Base-by-base conservation (phyloP, 2,329 filamentous ascomycete genomes). In the Diaporthe nobilis region DNA sequence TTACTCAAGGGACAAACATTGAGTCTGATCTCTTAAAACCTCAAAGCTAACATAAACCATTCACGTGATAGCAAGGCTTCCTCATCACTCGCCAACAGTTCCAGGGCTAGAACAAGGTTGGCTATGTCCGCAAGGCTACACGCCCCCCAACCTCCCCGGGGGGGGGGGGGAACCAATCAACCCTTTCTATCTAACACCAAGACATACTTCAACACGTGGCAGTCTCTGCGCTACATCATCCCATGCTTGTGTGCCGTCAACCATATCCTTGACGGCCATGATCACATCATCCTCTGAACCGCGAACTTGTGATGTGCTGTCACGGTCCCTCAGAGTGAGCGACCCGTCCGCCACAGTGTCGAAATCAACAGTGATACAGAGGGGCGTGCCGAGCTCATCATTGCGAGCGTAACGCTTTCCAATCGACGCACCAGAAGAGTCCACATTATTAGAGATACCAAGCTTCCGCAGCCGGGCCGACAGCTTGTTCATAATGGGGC, bases 361-460 rank as follows among this genome's bases (percentile, higher is more conserved):
- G 90, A 98, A 98, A 85, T 98, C 96, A 76, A 98, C 91, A 0
- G 96, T 98, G 84, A 98, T 93, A 82, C 95, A 96, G 78, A 98
- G 93, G 9, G 96, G 95, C 63, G 97, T 98, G 81, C 96, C 97
- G 75, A 98, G 91, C 87, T 98, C 96, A 84, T 98, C 96, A 84
- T 98, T 98, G 81, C 97, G 93, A 82, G 94, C 92, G 85, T 98
- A 98, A 72, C 96, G 94, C 89, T 98, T 98, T 83, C 96, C 96
- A 80, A 98, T 98, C 77, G 93, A 95, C 77, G 96, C 95, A 42
- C 94, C 94, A 20, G 95, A 97, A 84, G 96, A 94, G 82, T 98
- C 97, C 49, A 98, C 91, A 77, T 94, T 93, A 87, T 92, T 97
- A 58, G 95, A 95, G 74, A 98, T 89, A 75, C 93, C 94, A 72